Evolutionary conservation across 2,329 filamentous ascomycete genomes (phyloP).

Genomic region (Daldinia eschscholtzii): DNA sequence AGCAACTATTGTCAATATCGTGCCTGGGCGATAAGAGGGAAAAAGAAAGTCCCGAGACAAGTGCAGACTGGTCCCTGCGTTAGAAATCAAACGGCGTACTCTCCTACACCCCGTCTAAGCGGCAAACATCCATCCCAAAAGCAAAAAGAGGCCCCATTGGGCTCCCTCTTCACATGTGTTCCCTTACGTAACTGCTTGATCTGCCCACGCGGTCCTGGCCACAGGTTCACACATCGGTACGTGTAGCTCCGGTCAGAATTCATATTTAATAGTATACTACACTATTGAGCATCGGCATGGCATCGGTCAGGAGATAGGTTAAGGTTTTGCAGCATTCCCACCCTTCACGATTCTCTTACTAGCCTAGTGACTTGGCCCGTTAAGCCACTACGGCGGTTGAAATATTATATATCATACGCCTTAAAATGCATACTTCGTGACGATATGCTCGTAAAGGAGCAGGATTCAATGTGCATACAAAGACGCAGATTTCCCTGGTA

Average conservation of each 20-base stretch:
- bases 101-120: constrained; percentile 19
- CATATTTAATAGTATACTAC: constrained; percentile 21
- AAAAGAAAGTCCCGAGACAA: constrained; percentile 39
- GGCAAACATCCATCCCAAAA: constrained; percentile 21
- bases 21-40: constrained; percentile 11
- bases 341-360: not conserved
- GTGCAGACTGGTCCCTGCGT: constrained; percentile 33
- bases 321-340: not conserved
- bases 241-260: constrained; percentile 10
- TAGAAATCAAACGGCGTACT: constrained; percentile 17
- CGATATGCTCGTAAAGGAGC: constrained; percentile 8
- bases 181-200: constrained; percentile 14
- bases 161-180: constrained; percentile 7
- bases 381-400: not conserved
- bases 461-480: constrained; percentile 6
- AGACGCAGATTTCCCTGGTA: constrained; percentile 8
- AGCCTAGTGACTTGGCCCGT: not conserved
- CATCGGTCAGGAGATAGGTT: not conserved
- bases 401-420: not conserved
- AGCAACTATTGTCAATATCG: constrained; percentile 41
- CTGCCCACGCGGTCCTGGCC: constrained; percentile 14
- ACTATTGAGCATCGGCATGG: constrained; percentile 21
- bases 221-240: constrained; percentile 23
- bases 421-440: constrained; percentile 2
- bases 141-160: constrained; percentile 21